A percentile compares a stretch with the other conserved stretches of the same genome.
Conservation (phyloP, 495 filamentous ascomycete species). For the Annulohypoxylon bovei region DNA sequence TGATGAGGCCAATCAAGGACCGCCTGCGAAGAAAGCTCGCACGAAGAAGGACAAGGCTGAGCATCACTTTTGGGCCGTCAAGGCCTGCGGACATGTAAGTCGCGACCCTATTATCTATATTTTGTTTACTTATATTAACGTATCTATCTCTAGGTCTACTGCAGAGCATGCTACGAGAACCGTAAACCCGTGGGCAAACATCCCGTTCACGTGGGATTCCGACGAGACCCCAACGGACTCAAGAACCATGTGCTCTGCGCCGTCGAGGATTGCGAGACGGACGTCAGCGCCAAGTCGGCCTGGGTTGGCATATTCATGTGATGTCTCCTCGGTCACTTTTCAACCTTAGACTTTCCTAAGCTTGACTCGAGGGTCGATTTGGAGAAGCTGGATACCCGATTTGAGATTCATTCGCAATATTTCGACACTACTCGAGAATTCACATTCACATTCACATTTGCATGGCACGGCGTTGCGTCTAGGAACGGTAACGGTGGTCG, state of each 20-base stretch:
- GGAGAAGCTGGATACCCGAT: conserved; percentile 10
- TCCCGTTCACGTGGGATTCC: conserved; percentile 37
- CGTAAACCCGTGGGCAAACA: conserved; percentile 40
- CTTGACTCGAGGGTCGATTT: background rate
- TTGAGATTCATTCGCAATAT: conserved; percentile 3
- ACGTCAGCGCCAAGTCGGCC: conserved; percentile 48
- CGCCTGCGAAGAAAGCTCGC: conserved; percentile 50
- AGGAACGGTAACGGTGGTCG: background rate
- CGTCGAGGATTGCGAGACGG: conserved; percentile 55
- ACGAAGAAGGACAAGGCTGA: conserved; percentile 56
- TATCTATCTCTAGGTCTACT: conserved; percentile 54
- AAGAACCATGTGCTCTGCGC: conserved; percentile 51
- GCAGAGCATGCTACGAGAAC: conserved; percentile 56
- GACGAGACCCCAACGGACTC: conserved; percentile 20
- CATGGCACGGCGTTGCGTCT: conserved; percentile 30
- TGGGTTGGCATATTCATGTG: conserved; percentile 61
- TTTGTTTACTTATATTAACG: background rate
- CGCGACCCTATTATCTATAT: background rate
- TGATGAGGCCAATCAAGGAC: conserved; percentile 29
- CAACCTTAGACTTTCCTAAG: background rate
- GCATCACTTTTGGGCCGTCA: conserved; percentile 62
- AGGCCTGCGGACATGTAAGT: conserved; percentile 61
- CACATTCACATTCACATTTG: conserved; percentile 27
- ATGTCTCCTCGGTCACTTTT: background rate
- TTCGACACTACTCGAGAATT: background rate